Base-by-base conservation (phyloP, 768 basidiomycete species). In the Termitomyces sp. region DNA sequence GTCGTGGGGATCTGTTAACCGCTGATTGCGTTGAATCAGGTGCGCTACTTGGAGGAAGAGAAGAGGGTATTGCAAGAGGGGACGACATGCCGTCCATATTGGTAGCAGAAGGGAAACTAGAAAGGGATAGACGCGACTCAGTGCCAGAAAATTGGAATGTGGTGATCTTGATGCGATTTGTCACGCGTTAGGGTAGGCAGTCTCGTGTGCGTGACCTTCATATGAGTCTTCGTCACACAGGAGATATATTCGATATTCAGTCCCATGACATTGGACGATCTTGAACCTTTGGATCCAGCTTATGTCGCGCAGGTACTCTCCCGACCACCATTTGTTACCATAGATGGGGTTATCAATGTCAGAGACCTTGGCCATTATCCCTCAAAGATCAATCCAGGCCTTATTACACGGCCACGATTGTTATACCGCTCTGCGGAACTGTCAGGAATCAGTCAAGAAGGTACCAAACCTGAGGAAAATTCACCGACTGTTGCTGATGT, bases 341-440 rank as follows among this genome's bases (percentile, higher is more conserved):
- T 91, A 60, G 67, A 80, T n/a, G 90, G 90, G 30, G 87, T 91
- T 9, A 81, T 80, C 60, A 92, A 92, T 66, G 75, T 86, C 49
- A 78, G 90, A 53, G 86, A 89, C 69, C 75, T 92, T 10, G 90
- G 88, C 34, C 74, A 72, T 45, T 83, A 87, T 64, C 71, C 80
- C 49, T 80, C 82, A 8, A 65, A 70, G 14, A 68, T 67, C 26
- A 61, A 73, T 54, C 74, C 75, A 21, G 79, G 79, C 58, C 70
- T 76, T 51, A 67, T 79, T 58, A 89, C 82, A 41, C 84, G 77
- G 61, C 80, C 85, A 1, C 70, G 74, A 15, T 77, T 78, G 55
- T 66, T 85, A 14, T 84, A 79, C 65, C 86, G 90, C 52, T 81
- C 85, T 21, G 90, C 84, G 48, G 90, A 92, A 62, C 62, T 92